Base-by-base conservation (phyloP, 768 basidiomycete genomes). In the Psilocybe azurescens region DNA sequence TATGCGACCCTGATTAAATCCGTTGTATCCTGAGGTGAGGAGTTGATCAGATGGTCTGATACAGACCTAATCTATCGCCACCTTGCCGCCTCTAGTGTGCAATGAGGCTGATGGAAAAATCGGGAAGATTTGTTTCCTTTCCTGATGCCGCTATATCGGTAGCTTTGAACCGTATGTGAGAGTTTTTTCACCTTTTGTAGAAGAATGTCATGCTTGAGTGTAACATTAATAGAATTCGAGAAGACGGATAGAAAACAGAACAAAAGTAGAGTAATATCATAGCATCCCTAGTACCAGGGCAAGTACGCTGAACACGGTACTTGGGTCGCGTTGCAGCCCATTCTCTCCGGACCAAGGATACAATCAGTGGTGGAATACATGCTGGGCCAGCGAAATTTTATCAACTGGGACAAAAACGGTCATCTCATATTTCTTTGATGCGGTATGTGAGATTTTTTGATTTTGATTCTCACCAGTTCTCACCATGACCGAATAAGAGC, bases 61-160 rank as follows among this genome's bases (percentile, higher is more conserved):
- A 46, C 16, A n/a, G 53, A 4, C 47, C 38, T 58, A 62, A 57
- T 64, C 62, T 63, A 59, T 62, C 61, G 54, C 62, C 61, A 48
- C 61, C 53, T 59, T 61, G 48, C 51, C 53, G 49, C 38, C 60
- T 32, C 60, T 54, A 56, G 47, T 38, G 20, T 59, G 66, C 66
- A 59, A 63, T 53, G 66, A 67, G 63, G 65, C 63, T 61, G 62
- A 69, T 64, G 68, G 59, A 67, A 68, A 63, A 67, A 71, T 71
- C 66, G 64, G 70, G 70, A 71, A 71, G 68, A 71, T 69, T 67
- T 67, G 29, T 71, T 71, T 66, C 70, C 70, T 71, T 69, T 69
- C 56, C 58, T 64, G 62, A 62, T 60, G 47, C 39, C 38, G 24
- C 53, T 16, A 58, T 58, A 57, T 63, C 65, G 59, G 56, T 47